These are phyloP conservation scores for Lasiosphaeriaceae sp. DNA, from an alignment of 495 filamentous ascomycete species.

Conservation along the genomic window DNA sequence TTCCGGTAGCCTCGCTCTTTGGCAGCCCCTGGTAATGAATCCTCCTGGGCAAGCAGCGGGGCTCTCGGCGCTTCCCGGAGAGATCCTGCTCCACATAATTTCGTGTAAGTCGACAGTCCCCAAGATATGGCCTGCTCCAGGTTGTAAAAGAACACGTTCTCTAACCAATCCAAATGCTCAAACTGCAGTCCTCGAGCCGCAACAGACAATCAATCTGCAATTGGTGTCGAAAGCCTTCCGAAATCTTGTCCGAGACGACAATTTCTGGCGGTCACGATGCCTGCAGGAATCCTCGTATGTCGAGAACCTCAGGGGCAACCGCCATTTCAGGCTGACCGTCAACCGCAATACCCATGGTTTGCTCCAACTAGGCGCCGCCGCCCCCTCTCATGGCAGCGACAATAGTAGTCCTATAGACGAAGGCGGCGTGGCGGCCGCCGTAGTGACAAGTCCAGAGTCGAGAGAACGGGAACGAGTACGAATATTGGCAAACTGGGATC, in stretches of 20 bases:
- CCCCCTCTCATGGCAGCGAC: not conserved
- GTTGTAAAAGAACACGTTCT: not conserved
- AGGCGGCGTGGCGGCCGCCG: constrained; percentile 21
- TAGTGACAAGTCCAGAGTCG: constrained; percentile 25
- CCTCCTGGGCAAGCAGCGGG: constrained; percentile 15
- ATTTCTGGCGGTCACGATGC: constrained; percentile 70
- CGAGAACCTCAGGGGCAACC: constrained; percentile 44
- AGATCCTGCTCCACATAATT: constrained; percentile 71
- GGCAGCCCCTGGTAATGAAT: not conserved
- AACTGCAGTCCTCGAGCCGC: constrained; percentile 59
- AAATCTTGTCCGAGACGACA: constrained; percentile 68
- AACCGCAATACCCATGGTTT: constrained; percentile 8
- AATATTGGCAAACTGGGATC: constrained; percentile 76
- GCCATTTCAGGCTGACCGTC: constrained; percentile 29
- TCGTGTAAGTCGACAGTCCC: constrained; percentile 52
- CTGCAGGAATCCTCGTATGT: constrained; percentile 62
- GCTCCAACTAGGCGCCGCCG: not conserved
- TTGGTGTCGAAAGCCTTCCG: constrained; percentile 64
- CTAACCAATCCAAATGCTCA: not conserved
- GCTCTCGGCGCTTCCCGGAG: constrained; percentile 62
- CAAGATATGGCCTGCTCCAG: not conserved
- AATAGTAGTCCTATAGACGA: constrained; percentile 7
- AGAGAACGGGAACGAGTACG: constrained; percentile 44
- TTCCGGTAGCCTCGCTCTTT: not conserved
- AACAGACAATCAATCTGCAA: constrained; percentile 67